Evolutionary conservation across 2,329 filamentous ascomycete species (phyloP).

Genomic region (Monosporascus sp.): DNA sequence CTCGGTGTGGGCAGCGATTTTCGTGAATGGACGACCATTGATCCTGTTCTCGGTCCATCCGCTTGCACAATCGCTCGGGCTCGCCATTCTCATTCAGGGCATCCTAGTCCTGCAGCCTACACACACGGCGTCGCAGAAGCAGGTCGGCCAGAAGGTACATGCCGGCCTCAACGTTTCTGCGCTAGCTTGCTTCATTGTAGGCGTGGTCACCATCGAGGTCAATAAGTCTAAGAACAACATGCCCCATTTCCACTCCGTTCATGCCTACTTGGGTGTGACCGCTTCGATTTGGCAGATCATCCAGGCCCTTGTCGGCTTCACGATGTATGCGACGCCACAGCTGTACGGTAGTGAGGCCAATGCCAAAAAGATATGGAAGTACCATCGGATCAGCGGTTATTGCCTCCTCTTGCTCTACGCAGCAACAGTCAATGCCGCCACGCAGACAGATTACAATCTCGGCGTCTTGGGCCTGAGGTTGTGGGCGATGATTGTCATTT

Average conservation of each 20-base stretch:
- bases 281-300: constrained; percentile 65
- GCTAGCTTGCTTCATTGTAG: constrained; percentile 56
- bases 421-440: constrained; percentile 69
- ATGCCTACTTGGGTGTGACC: constrained; percentile 76
- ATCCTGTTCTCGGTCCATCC: constrained; percentile 89
- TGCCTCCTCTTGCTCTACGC: constrained; percentile 64
- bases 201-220: constrained; percentile 68
- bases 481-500: constrained; percentile 68
- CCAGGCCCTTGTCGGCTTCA: constrained; percentile 76
- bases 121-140: constrained; percentile 69
- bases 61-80: constrained; percentile 60
- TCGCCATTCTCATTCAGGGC: constrained; percentile 73
- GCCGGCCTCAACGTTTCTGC: constrained; percentile 64
- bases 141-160: constrained; percentile 56
- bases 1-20: constrained; percentile 73
- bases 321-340: constrained; percentile 70
- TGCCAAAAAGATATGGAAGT: constrained; percentile 85
- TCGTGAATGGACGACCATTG: constrained; percentile 52
- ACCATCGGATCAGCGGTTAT: constrained; percentile 78
- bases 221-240: constrained; percentile 72
- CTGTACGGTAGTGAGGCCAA: constrained; percentile 75
- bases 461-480: constrained; percentile 65
- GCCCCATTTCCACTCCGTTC: constrained; percentile 72
- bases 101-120: constrained; percentile 87
- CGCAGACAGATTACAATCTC: constrained; percentile 69